Evolutionary conservation across 2,329 filamentous ascomycete species (phyloP).

Genomic region (Cladosporium austrohemisphaericum): DNA sequence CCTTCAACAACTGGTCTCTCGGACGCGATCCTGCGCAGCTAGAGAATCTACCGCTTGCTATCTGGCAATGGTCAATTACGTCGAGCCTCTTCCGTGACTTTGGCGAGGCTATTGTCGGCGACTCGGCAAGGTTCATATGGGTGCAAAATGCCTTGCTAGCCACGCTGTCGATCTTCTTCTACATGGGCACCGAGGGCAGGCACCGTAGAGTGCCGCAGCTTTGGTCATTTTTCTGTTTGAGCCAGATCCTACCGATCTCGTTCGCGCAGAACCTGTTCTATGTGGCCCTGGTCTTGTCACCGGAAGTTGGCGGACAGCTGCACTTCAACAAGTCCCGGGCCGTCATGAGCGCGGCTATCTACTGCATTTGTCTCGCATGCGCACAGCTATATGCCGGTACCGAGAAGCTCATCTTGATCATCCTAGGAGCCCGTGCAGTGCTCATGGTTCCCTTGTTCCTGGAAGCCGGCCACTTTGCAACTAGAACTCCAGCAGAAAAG

Average conservation of each 20-base stretch:
- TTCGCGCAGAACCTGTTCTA: slow-evolving; percentile 35
- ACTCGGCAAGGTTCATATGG: slow-evolving; percentile 25
- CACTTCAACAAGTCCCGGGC: slow-evolving; percentile 7
- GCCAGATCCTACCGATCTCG: slow-evolving; percentile 34
- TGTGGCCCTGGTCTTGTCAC: slow-evolving; percentile 24
- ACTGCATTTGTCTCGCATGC: slow-evolving; percentile 19
- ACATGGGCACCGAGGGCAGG: slow-evolving; percentile 29
- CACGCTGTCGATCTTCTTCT: slow-evolving; percentile 27
- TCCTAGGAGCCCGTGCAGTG: slow-evolving; percentile 24
- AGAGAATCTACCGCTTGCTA: neutral
- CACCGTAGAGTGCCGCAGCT: slow-evolving; percentile 26
- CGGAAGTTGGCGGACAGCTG: neutral
- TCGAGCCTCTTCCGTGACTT: slow-evolving; percentile 34
- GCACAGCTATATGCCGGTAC: slow-evolving; percentile 16
- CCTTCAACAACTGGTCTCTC: slow-evolving; percentile 28
- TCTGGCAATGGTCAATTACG: slow-evolving; percentile 33
- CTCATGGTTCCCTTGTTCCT: slow-evolving; percentile 24
- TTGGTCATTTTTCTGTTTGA: slow-evolving; percentile 33
- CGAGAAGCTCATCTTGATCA: slow-evolving; percentile 21
- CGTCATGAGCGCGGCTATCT: slow-evolving; percentile 14
- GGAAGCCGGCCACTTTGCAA: neutral
- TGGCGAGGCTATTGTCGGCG: slow-evolving; percentile 29
- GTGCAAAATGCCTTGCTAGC: slow-evolving; percentile 23
- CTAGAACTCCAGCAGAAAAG: neutral
- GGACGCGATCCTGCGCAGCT: neutral